Conservation (phyloP, 805 yeast genomes). For the Lipomyces starkeyi region DNA sequence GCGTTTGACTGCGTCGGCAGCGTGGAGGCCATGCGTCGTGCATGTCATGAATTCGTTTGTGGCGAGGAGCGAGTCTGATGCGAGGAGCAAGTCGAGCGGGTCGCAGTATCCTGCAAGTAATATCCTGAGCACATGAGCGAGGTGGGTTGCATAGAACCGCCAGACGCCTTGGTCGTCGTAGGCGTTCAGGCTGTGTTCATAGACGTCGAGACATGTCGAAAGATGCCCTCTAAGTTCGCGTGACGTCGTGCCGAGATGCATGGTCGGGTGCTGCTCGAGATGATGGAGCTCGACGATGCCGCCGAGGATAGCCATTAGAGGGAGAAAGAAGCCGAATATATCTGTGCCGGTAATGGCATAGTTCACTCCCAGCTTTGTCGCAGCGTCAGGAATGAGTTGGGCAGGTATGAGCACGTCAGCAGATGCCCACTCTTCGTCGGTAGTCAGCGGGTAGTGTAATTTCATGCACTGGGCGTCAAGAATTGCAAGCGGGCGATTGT, state of each 20-base stretch:
- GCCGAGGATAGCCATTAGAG: constrained; percentile 47
- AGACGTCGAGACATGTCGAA: constrained; percentile 19
- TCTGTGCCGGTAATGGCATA: constrained; percentile 45
- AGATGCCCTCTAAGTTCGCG: constrained; percentile 23
- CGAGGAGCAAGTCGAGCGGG: constrained; percentile 41
- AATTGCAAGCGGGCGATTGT: constrained; percentile 46
- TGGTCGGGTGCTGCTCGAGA: constrained; percentile 41
- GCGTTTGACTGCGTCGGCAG: constrained; percentile 40
- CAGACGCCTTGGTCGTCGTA: constrained; percentile 22
- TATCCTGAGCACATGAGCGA: constrained; percentile 41
- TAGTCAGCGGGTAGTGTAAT: constrained; percentile 44
- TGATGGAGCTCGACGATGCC: constrained; percentile 41
- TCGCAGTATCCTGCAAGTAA: constrained; percentile 44
- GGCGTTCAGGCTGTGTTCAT: constrained; percentile 9
- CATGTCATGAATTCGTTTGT: constrained; percentile 39
- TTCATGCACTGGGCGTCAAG: constrained; percentile 46
- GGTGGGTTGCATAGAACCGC: constrained; percentile 28
- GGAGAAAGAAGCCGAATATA: constrained; percentile 50
- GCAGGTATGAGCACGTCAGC: constrained; percentile 15
- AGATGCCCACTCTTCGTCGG: constrained; percentile 45
- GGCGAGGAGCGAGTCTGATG: constrained; percentile 37
- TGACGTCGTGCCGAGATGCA: constrained; percentile 15
- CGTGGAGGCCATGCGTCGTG: constrained; percentile 40
- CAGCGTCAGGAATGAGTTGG: constrained; percentile 11
- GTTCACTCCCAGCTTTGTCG: constrained; percentile 37